Evolutionary conservation across 2,329 filamentous ascomycete species (phyloP), one percentile per base, ranked within the genome.

Genomic region (Chrysoporthe deuterocubensis): DNA sequence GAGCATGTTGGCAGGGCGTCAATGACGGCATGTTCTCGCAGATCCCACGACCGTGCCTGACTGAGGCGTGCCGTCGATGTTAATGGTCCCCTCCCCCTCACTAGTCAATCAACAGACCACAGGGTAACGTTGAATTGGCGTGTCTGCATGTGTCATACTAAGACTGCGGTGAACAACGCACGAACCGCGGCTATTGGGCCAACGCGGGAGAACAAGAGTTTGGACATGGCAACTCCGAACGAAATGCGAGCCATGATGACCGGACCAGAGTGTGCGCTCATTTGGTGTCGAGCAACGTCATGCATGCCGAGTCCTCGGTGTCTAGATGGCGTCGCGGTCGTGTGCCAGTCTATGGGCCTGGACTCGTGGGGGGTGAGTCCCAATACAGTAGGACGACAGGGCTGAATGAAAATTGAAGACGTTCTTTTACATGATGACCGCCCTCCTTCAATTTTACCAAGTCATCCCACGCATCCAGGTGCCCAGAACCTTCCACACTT

Each of bases 11-110:
- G 44, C 37, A 42, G 57, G 52, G 52, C 66, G 57, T 67, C 59
- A 63, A 65, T 70, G 66, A 66, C 66, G 58, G 66, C 66, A 67
- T 46, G 42, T 34, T 37, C 44, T 37, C 63, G 65, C 52, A 52
- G 65, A 68, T 66, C 68, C 48, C 62, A 58, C 46, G 42, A 46
- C 58, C 58, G 52, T 52, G 48, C 57, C 44, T 65, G 50, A 58
- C 21, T 63, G 52, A 61, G 57, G 66, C 43, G 54, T 50, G 54
- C 62, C n/a, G 66, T 61, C 62, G 62, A 44, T 32, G 58, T 56
- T 48, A 18, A 40, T 52, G 43, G n/a, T 44, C 32, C 59, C 40
- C 64, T 42, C 40, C 18, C 14, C 18, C n/a, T 11, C 50, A 14
- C 26, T 52, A 52, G 32, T 11, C 32, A 54, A 58, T 59, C 68